phyloP scores from a whole-genome alignment of 139 green algal species.

The Pseudopediastrum boryanum region DNA sequence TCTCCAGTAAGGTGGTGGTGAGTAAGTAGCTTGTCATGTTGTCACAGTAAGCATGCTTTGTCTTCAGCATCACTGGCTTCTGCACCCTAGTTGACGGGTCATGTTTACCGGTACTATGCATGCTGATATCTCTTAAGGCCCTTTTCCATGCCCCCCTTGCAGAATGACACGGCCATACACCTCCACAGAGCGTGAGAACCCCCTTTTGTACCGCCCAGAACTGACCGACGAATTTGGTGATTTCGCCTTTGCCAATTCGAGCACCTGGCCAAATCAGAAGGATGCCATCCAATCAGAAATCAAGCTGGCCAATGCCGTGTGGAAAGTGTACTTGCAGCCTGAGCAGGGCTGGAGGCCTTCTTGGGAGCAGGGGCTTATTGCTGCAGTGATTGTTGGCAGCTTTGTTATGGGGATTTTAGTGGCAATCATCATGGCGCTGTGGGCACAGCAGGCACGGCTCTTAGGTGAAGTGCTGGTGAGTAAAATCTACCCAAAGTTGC shows the following conservation, averaged over 20 bases:
- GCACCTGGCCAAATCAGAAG: neutral
- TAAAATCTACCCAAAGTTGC: no score
- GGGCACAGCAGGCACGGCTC: conserved; percentile 45
- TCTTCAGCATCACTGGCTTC: no score
- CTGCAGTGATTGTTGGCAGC: conserved; percentile 34
- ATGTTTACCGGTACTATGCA: no score
- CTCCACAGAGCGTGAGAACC: conserved; percentile 26
- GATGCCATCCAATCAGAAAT: neutral
- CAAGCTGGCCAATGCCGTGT: conserved; percentile 1
- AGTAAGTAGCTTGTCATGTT: no score
- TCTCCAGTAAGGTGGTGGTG: no score
- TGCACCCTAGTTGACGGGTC: no score
- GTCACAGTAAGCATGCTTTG: no score
- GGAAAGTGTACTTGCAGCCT: conserved; percentile 29
- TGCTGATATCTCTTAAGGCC: no score
- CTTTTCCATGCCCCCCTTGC: no score
- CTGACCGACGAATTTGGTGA: conserved; percentile 6
- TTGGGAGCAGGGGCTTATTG: conserved; percentile 37
- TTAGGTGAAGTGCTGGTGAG: conserved; percentile 50
- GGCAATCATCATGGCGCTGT: conserved; percentile 29
- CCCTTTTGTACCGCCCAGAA: neutral
- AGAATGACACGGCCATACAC: conserved; percentile 45
- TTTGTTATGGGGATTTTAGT: conserved; percentile 40
- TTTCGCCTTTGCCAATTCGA: conserved; percentile 22
- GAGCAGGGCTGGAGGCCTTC: conserved; percentile 15